A percentile compares a stretch with the other conserved stretches of the same genome.
phyloP scores from a whole-genome alignment of 1,284 basidiomycete genomes.

The Athelia sp. region DNA sequence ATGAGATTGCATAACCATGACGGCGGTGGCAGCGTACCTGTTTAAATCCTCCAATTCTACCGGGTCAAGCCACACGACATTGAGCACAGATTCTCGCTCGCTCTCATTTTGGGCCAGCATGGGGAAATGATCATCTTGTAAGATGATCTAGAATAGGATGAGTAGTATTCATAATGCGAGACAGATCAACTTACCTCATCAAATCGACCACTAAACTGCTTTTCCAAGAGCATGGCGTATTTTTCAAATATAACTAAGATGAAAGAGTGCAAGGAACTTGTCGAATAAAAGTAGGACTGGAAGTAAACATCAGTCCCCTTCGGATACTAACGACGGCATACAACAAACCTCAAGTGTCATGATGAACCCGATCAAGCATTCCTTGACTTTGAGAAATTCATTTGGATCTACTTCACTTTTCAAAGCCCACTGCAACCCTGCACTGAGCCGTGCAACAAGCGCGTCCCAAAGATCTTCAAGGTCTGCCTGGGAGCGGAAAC shows the following conservation, averaged over 20 bases:
- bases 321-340: neutral
- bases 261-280: constrained; percentile 78
- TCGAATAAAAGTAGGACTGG: constrained; percentile 84
- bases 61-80: constrained; percentile 81
- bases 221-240: constrained; percentile 81
- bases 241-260: constrained; percentile 88
- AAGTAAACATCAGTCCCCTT: constrained; percentile 7
- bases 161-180: neutral
- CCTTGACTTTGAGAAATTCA: constrained; percentile 81
- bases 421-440: constrained; percentile 73
- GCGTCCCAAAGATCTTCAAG: constrained; percentile 97
- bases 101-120: constrained; percentile 78
- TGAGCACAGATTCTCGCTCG: constrained; percentile 76
- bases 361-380: constrained; percentile 81
- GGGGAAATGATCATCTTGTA: constrained; percentile 87
- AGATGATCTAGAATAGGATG: constrained; percentile 59
- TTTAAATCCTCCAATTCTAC: constrained; percentile 60
- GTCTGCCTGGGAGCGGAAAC: constrained; percentile 85
- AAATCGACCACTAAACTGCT: constrained; percentile 80
- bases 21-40: constrained; percentile 39
- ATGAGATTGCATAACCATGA: constrained; percentile 5
- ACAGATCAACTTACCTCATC: constrained; percentile 55
- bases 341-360: constrained; percentile 83
- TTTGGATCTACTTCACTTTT: constrained; percentile 79
- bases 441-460: constrained; percentile 75